phyloP scores from a whole-genome alignment of 75 land plant species.

The Adiantum capillusveneris region DNA sequence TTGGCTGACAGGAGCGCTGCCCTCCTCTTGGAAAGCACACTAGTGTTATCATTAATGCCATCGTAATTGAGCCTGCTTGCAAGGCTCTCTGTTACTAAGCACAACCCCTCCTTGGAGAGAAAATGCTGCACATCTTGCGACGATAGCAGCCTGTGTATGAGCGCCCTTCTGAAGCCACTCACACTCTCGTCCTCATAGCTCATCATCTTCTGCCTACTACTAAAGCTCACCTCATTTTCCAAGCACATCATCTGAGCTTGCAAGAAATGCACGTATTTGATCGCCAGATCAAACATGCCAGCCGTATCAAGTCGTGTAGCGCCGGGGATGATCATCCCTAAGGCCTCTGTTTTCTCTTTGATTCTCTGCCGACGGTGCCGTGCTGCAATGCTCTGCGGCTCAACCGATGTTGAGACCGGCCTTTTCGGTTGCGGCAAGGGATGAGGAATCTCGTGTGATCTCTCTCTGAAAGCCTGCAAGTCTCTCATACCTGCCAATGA shows the following conservation, averaged over 20 bases:
- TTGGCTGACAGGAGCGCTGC: no score
- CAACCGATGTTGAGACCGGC: slow-evolving; percentile 14
- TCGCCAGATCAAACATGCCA: slow-evolving; percentile 66
- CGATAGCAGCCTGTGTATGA: slow-evolving; percentile 1
- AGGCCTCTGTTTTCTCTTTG: slow-evolving; percentile 54
- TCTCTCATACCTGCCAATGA: not conserved
- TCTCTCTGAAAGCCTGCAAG: no score
- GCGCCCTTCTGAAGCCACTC: not conserved
- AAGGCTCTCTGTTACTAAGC: not conserved
- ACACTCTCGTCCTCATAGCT: not conserved
- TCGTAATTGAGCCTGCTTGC: no score
- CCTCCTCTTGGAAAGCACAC: no score
- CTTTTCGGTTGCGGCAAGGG: not conserved
- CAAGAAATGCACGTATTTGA: slow-evolving; percentile 64
- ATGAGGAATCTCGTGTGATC: not conserved
- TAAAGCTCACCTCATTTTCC: slow-evolving; percentile 9
- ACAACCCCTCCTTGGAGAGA: not conserved
- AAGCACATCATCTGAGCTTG: slow-evolving; percentile 56
- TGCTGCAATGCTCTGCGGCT: slow-evolving; percentile 71
- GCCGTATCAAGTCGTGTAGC: slow-evolving; percentile 75
- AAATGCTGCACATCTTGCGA: slow-evolving; percentile 1
- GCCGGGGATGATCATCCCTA: slow-evolving; percentile 67
- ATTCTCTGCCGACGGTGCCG: slow-evolving; percentile 70
- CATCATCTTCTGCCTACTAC: not conserved
- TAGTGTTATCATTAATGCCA: no score